Evolutionary conservation across 371 early-diverging fungal genomes (phyloP).

Genomic region (Mortierella sp.): DNA sequence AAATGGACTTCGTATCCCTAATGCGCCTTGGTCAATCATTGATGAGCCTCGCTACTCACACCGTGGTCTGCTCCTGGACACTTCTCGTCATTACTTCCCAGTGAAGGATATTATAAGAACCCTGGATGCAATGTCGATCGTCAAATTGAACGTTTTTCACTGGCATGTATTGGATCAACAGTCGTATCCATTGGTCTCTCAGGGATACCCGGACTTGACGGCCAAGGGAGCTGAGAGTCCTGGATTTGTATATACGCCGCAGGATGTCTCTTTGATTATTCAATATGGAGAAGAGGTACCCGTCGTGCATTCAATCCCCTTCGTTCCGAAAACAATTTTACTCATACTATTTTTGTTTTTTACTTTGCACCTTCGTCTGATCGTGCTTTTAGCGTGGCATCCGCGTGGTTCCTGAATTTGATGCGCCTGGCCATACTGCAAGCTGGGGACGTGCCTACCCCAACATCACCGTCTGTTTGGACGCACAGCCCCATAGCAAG

Average conservation of each 20-base stretch:
- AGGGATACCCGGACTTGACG: slow-evolving; percentile 66
- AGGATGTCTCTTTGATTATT: slow-evolving; percentile 70
- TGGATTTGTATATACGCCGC: slow-evolving; percentile 62
- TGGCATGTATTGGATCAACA: slow-evolving; percentile 88
- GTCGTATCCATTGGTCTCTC: slow-evolving; percentile 74
- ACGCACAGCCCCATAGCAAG: slow-evolving; percentile 28
- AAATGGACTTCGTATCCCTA: slow-evolving; percentile 37
- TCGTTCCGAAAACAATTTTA: too few species aligned
- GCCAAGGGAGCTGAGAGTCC: slow-evolving; percentile 74
- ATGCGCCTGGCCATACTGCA: slow-evolving; percentile 74
- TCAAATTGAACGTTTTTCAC: slow-evolving; percentile 87
- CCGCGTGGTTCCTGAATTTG: slow-evolving; percentile 80
- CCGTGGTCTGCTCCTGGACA: slow-evolving; percentile 84
- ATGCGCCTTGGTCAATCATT: slow-evolving; percentile 68
- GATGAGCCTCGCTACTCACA: slow-evolving; percentile 77
- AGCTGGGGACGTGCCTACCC: slow-evolving; percentile 52
- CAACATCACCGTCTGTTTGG: slow-evolving; percentile 44
- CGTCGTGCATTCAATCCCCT: too few species aligned
- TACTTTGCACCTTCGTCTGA: too few species aligned
- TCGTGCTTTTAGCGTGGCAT: slow-evolving; percentile 78
- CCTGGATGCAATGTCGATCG: slow-evolving; percentile 79
- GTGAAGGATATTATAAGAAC: slow-evolving; percentile 72
- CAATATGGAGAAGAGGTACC: slow-evolving; percentile 61
- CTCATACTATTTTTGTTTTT: too few species aligned
- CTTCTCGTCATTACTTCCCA: slow-evolving; percentile 79